Evolutionary conservation across 163 green algal genomes (phyloP), one percentile per base, ranked within the genome.

Genomic region (Trebouxia gelatinosa): DNA sequence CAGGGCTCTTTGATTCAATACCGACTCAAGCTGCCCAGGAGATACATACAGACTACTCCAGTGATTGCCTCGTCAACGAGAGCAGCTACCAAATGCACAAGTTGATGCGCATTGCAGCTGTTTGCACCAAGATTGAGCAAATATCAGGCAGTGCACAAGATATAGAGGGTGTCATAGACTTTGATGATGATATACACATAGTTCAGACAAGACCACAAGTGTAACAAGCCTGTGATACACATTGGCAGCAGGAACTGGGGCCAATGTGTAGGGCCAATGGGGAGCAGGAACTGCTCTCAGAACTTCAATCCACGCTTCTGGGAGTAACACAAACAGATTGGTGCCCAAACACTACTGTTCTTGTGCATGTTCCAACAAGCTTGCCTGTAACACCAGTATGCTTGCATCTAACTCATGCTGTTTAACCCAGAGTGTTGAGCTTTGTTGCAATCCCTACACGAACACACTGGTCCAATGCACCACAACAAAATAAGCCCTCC

Each of bases 381-480:
- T n/a, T n/a, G n/a, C n/a, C n/a, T n/a, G n/a, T n/a, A n/a, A n/a
- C n/a, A n/a, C n/a, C n/a, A n/a, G n/a, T n/a, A n/a, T n/a, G n/a
- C n/a, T n/a, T n/a, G n/a, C n/a, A n/a, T n/a, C n/a, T n/a, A n/a
- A n/a, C n/a, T n/a, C n/a, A n/a, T n/a, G n/a, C n/a, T n/a, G n/a
- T n/a, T n/a, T n/a, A n/a, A n/a, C n/a, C n/a, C n/a, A n/a, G n/a
- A n/a, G 17, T 67, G 17, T 78, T 72, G 35, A 94, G 82, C 82
- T 92, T 91, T 29, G 92, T 95, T 28, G 90, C 87, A 57, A 96
- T 86, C 29, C 91, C 91, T 29, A 98, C 92, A 17, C 93, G 86
- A 37, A 98, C 75, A 37, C 77, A 87, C 84, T 97, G 93, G 83
- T 98, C 94, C 80, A 97, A 95, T 0, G 92, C 85, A 0, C 86